Percentiles rank a stretch among this genome's conserved stretches.
Evolutionary conservation across 2,329 filamentous ascomycete species (phyloP).

Genomic region (Davidsoniella neocaledoniae): DNA sequence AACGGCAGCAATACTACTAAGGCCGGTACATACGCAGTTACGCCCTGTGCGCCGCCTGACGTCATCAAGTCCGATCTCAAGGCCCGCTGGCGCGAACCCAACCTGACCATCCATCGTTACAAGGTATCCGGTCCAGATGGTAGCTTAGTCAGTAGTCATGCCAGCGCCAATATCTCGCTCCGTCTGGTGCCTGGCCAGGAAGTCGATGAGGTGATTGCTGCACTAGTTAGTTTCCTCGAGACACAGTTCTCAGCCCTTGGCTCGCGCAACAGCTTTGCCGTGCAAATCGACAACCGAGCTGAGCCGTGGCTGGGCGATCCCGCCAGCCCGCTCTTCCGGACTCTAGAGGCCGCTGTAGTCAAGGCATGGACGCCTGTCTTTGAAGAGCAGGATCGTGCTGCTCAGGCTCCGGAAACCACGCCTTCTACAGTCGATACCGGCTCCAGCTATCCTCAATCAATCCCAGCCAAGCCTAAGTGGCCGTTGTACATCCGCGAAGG

Average conservation of each 20-base stretch:
- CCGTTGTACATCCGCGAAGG: conserved; percentile 82
- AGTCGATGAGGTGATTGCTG: conserved; percentile 55
- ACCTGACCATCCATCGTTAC: conserved; percentile 83
- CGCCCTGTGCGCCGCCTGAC: background rate
- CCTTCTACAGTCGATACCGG: conserved; percentile 13
- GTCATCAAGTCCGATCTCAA: conserved; percentile 65
- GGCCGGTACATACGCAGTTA: no score
- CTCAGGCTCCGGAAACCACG: background rate
- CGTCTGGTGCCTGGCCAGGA: conserved; percentile 90
- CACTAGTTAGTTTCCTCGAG: conserved; percentile 50
- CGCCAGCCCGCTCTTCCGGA: conserved; percentile 77
- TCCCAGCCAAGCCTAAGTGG: conserved; percentile 28
- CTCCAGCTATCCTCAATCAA: background rate
- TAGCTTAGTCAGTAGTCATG: conserved; percentile 78
- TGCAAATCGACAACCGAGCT: conserved; percentile 81
- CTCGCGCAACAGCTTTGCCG: conserved; percentile 62
- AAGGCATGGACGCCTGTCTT: conserved; percentile 59
- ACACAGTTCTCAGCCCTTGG: conserved; percentile 57
- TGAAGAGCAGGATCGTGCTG: conserved; percentile 16
- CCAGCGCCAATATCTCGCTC: conserved; percentile 74
- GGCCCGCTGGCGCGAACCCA: conserved; percentile 89
- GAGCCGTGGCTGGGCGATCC: conserved; percentile 95
- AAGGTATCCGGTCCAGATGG: conserved; percentile 85
- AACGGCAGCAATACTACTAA: background rate
- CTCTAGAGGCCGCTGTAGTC: conserved; percentile 69